Percentiles rank a stretch among this genome's conserved stretches.
These are phyloP conservation scores for Vicia faba DNA, from an alignment of 306 rosid species.

Conservation along the genomic window DNA sequence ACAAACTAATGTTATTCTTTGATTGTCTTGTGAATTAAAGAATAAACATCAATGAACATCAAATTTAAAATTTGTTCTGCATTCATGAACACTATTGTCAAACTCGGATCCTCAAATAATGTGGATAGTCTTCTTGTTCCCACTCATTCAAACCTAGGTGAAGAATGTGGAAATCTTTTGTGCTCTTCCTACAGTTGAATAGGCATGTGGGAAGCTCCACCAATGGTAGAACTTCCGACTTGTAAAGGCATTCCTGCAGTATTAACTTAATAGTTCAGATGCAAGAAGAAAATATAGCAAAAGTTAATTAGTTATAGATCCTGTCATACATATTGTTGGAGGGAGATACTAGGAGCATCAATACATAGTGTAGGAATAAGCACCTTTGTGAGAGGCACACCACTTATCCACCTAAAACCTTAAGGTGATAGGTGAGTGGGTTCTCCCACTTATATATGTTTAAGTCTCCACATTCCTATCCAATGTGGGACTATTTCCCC, in stretches of 20 bases:
- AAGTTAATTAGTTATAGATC: conserved; percentile 20
- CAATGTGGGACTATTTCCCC: no score
- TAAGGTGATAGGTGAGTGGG: no score
- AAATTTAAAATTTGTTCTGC: background rate
- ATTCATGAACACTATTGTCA: background rate
- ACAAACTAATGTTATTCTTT: conserved; percentile 5
- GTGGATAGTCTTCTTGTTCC: background rate
- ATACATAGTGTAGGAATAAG: no score
- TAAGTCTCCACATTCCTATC: no score
- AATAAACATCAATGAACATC: background rate
- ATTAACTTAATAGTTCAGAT: conserved; percentile 18
- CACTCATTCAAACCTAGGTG: conserved; percentile 5
- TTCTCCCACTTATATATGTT: no score
- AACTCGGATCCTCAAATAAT: conserved; percentile 8
- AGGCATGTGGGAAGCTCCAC: conserved; percentile 2
- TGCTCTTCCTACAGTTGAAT: background rate
- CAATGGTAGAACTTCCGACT: conserved; percentile 12
- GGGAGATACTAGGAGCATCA: no score
- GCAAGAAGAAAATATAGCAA: conserved; percentile 4
- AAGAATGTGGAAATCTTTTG: background rate
- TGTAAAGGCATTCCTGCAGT: conserved; percentile 11
- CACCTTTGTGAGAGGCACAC: no score
- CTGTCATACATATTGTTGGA: background rate
- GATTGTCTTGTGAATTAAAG: conserved; percentile 7
- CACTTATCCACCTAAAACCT: no score